A percentile compares a stretch with the other conserved stretches of the same genome.
Evolutionary conservation across 352 stramenopile species (phyloP).

Genomic region (Phytophthora tentaculata): DNA sequence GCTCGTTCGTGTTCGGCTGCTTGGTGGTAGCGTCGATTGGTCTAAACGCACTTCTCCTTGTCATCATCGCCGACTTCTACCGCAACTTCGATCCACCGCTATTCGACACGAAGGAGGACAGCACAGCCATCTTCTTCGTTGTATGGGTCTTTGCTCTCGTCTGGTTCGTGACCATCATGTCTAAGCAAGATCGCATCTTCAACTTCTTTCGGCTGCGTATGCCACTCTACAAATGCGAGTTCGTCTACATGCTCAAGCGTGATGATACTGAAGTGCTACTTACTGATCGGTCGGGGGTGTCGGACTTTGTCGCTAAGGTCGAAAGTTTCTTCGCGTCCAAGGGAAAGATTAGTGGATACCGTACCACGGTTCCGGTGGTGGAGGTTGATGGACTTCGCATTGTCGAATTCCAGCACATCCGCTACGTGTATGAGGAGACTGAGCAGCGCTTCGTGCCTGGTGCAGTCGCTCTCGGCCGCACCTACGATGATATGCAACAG

Average conservation of each 20-base stretch:
- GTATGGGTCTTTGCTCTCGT: slow-evolving; percentile 31
- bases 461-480: slow-evolving; percentile 18
- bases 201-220: slow-evolving; percentile 40
- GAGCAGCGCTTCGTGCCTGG: slow-evolving; percentile 33
- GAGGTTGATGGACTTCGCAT: slow-evolving; percentile 27
- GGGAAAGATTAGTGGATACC: slow-evolving; percentile 26
- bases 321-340: slow-evolving; percentile 34
- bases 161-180: slow-evolving; percentile 34
- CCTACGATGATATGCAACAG: slow-evolving; percentile 25
- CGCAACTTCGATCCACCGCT: slow-evolving; percentile 41
- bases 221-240: slow-evolving; percentile 39
- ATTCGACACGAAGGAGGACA: slow-evolving; percentile 30
- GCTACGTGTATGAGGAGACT: slow-evolving; percentile 46
- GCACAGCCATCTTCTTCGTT: slow-evolving; percentile 36
- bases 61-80: slow-evolving; percentile 62
- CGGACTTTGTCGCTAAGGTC: slow-evolving; percentile 29
- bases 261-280: slow-evolving; percentile 42
- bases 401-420: slow-evolving; percentile 53
- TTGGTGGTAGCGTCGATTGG: slow-evolving; percentile 46
- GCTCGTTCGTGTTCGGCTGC: slow-evolving; percentile 41
- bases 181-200: slow-evolving; percentile 18
- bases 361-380: slow-evolving; percentile 18
- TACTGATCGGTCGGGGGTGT: slow-evolving; percentile 30
- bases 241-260: slow-evolving; percentile 43
- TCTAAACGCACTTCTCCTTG: slow-evolving; percentile 53